A percentile compares a stretch with the other conserved stretches of the same genome.
These are phyloP conservation scores for Aquanectria penicillioides DNA, from an alignment of 2,329 filamentous ascomycete genomes.

Conservation along the genomic window DNA sequence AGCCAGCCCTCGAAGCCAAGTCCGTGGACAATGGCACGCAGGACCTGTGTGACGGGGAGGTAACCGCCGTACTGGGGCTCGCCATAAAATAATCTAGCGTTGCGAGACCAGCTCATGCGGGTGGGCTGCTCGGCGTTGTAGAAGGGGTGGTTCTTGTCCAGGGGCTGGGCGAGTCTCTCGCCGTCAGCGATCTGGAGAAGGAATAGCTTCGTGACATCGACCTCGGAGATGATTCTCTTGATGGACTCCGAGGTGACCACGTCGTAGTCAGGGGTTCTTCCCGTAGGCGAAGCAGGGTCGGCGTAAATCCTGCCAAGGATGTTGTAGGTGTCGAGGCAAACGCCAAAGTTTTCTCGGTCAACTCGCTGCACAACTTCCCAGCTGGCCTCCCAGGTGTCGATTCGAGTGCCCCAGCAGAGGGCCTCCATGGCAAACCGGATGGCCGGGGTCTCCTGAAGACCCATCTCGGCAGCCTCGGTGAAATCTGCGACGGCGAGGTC, in stretches of 20 bases:
- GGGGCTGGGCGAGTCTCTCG: slow-evolving; percentile 67
- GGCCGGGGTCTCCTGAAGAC: slow-evolving; percentile 61
- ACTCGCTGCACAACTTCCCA: slow-evolving; percentile 76
- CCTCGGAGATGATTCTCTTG: slow-evolving; percentile 58
- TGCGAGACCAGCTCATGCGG: slow-evolving; percentile 82
- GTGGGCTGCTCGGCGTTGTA: slow-evolving; percentile 47
- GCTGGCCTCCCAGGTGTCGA: slow-evolving; percentile 76
- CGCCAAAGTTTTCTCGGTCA: slow-evolving; percentile 76
- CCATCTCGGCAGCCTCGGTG: slow-evolving; percentile 73
- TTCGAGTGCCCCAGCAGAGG: slow-evolving; percentile 76
- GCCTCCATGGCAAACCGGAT: slow-evolving; percentile 80
- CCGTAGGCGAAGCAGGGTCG: slow-evolving; percentile 66
- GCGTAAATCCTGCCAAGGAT: slow-evolving; percentile 77
- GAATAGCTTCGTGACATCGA: slow-evolving; percentile 75
- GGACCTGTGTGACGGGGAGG: slow-evolving; percentile 71
- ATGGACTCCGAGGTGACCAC: slow-evolving; percentile 64
- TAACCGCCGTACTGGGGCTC: slow-evolving; percentile 73
- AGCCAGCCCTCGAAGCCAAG: slow-evolving; percentile 76
- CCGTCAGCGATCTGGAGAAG: slow-evolving; percentile 83
- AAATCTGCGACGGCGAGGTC: slow-evolving; percentile 71
- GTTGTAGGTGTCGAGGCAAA: slow-evolving; percentile 84
- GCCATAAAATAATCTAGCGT: slow-evolving; percentile 68
- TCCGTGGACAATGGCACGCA: slow-evolving; percentile 68
- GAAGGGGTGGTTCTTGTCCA: slow-evolving; percentile 60
- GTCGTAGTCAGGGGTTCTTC: slow-evolving; percentile 65